These are phyloP conservation scores for Domatiomyces catenatus DNA, from an alignment of 2,329 filamentous ascomycete species.

Conservation along the genomic window DNA sequence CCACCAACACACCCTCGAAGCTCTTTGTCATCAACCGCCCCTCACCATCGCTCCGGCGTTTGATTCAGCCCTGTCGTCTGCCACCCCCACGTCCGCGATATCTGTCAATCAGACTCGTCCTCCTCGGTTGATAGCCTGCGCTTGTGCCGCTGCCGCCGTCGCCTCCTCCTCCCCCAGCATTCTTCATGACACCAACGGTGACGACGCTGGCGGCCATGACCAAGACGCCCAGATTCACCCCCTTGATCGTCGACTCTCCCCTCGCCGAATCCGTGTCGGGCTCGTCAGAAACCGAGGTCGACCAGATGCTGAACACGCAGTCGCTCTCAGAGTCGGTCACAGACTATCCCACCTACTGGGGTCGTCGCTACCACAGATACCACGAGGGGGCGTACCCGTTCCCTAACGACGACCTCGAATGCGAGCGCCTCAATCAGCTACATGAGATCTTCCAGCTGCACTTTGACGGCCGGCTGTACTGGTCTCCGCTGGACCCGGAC, in stretches of 20 bases:
- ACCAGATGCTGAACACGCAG: constrained; percentile 22
- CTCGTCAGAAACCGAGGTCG: constrained; percentile 7
- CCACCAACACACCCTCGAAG: neutral
- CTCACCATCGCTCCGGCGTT: neutral
- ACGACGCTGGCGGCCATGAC: neutral
- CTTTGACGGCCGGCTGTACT: constrained; percentile 31
- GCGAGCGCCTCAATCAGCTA: constrained; percentile 40
- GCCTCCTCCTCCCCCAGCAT: neutral
- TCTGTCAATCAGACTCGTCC: neutral
- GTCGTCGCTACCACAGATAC: constrained; percentile 30
- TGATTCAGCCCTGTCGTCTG: neutral
- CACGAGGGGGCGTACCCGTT: constrained; percentile 32
- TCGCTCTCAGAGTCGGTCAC: constrained; percentile 29
- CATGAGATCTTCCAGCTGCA: constrained; percentile 39
- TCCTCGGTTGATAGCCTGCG: neutral
- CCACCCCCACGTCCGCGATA: neutral
- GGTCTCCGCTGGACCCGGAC: constrained; percentile 31
- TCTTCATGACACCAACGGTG: neutral
- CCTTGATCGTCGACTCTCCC: neutral
- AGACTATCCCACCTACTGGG: constrained; percentile 29
- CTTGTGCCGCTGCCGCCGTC: neutral
- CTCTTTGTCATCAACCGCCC: neutral
- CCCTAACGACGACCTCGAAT: constrained; percentile 40
- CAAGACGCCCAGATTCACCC: neutral
- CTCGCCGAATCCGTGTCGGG: neutral